These are phyloP conservation scores for Grigorovia yakushimaensis DNA, from an alignment of 805 yeast species.

Conservation along the genomic window DNA sequence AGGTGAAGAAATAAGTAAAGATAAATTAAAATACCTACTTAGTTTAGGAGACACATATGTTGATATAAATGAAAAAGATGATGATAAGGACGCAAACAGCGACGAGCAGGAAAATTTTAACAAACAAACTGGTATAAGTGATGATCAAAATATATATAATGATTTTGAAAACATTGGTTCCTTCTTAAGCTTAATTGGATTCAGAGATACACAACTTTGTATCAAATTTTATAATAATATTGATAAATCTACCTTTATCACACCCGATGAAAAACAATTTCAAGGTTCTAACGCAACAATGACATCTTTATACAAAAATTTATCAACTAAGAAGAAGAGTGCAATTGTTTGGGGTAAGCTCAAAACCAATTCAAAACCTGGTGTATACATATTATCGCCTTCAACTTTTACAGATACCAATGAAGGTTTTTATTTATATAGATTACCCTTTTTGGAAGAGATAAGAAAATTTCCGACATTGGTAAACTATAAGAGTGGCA, in stretches of 20 bases:
- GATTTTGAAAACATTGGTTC: slow-evolving; percentile 27
- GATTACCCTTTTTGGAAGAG: slow-evolving; percentile 69
- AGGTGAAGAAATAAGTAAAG: slow-evolving; percentile 34
- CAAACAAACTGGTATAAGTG: slow-evolving; percentile 27
- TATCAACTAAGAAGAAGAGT: slow-evolving; percentile 41
- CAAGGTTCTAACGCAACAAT: slow-evolving; percentile 60
- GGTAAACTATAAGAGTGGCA: slow-evolving; percentile 4
- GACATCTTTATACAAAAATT: slow-evolving; percentile 52
- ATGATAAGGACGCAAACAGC: slow-evolving; percentile 9
- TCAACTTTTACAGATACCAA: slow-evolving; percentile 32
- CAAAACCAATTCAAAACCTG: slow-evolving; percentile 45
- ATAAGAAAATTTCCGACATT: slow-evolving; percentile 50
- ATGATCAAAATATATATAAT: slow-evolving; percentile 26
- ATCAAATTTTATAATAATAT: slow-evolving; percentile 44
- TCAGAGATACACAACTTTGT: slow-evolving; percentile 37
- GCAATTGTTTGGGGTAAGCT: slow-evolving; percentile 69
- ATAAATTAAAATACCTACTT: slow-evolving; percentile 31
- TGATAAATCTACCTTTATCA: slow-evolving; percentile 49
- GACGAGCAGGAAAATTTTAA: neutral
- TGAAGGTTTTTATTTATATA: slow-evolving; percentile 63
- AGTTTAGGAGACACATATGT: slow-evolving; percentile 40
- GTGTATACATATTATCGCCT: slow-evolving; percentile 51
- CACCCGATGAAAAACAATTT: slow-evolving; percentile 53
- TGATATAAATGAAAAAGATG: slow-evolving; percentile 34
- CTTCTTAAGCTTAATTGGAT: slow-evolving; percentile 57